Conservation (phyloP, 2,329 filamentous ascomycete genomes). For the Rasamsonia emersonii region DNA sequence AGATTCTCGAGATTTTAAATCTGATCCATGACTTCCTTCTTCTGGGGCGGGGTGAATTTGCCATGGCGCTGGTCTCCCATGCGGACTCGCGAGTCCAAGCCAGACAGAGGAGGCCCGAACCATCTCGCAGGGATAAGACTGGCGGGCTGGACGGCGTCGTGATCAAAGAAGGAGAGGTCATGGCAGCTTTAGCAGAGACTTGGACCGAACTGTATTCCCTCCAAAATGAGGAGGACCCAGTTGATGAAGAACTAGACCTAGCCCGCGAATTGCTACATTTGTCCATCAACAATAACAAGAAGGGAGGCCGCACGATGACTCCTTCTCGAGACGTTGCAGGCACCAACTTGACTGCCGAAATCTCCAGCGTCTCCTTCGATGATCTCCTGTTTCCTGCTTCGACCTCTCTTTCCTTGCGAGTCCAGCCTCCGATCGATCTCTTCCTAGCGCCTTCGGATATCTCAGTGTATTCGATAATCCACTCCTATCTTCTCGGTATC, state of each 20-base stretch:
- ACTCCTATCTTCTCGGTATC: constrained; percentile 78
- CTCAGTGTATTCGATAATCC: constrained; percentile 72
- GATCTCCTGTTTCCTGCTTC: constrained; percentile 76
- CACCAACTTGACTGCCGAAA: constrained; percentile 20
- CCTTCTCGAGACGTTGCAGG: constrained; percentile 13
- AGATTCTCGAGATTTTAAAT: constrained; percentile 66
- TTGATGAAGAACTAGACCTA: constrained; percentile 68
- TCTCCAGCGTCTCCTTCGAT: constrained; percentile 51
- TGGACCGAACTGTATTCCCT: constrained; percentile 74
- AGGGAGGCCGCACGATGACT: constrained; percentile 20
- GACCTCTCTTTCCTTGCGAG: constrained; percentile 59
- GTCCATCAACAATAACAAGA: constrained; percentile 35
- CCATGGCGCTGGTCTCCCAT: constrained; percentile 74
- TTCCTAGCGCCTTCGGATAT: constrained; percentile 73
- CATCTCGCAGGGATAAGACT: constrained; percentile 42
- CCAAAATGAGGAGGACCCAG: constrained; percentile 66
- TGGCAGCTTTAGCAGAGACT: constrained; percentile 64
- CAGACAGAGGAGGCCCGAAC: constrained; percentile 56
- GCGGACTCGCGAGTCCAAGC: constrained; percentile 71
- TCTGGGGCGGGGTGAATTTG: constrained; percentile 82
- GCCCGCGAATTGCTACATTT: constrained; percentile 70
- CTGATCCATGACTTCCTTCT: constrained; percentile 82
- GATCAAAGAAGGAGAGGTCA: constrained; percentile 81
- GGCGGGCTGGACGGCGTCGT: constrained; percentile 55
- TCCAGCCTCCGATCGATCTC: constrained; percentile 77